Evolutionary conservation across 495 filamentous ascomycete species (phyloP).

Genomic region (Massariosphaeria phaeospora): DNA sequence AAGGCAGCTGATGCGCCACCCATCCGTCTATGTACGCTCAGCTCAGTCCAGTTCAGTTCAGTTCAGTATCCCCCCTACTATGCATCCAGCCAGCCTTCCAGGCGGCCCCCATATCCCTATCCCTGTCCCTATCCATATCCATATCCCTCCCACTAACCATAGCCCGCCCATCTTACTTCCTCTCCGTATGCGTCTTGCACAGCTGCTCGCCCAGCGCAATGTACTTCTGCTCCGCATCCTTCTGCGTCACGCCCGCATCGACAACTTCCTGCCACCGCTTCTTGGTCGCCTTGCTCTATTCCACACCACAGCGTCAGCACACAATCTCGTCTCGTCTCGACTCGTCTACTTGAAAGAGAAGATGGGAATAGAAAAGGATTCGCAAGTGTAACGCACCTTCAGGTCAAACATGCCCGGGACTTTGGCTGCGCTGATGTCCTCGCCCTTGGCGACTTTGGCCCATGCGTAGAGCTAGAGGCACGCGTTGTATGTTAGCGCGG

Average conservation of each 20-base stretch:
- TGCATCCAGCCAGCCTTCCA: no score
- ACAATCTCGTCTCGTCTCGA: not conserved
- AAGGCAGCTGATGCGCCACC: no score
- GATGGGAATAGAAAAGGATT: not conserved
- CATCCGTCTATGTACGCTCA: no score
- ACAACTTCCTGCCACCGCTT: conserved; percentile 64
- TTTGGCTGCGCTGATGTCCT: conserved; percentile 45
- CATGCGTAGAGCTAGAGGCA: conserved; percentile 51
- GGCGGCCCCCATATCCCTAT: no score
- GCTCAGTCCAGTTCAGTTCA: no score
- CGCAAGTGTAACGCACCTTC: conserved; percentile 41
- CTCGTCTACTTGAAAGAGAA: no score
- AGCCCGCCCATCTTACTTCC: not conserved
- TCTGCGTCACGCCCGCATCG: conserved; percentile 52
- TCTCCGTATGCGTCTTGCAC: conserved; percentile 58
- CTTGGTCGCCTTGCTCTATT: conserved; percentile 72
- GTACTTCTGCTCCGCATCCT: conserved; percentile 70
- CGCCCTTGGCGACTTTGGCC: conserved; percentile 51
- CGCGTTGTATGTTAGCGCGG: not conserved
- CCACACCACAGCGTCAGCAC: not conserved
- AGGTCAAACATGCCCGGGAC: conserved; percentile 52
- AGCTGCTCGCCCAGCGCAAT: conserved; percentile 63
- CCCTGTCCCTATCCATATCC: not conserved
- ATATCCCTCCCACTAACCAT: not conserved
- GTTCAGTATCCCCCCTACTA: no score